Base-by-base conservation (phyloP, 352 stramenopile genomes). In the Nothophytophthora sp. region DNA sequence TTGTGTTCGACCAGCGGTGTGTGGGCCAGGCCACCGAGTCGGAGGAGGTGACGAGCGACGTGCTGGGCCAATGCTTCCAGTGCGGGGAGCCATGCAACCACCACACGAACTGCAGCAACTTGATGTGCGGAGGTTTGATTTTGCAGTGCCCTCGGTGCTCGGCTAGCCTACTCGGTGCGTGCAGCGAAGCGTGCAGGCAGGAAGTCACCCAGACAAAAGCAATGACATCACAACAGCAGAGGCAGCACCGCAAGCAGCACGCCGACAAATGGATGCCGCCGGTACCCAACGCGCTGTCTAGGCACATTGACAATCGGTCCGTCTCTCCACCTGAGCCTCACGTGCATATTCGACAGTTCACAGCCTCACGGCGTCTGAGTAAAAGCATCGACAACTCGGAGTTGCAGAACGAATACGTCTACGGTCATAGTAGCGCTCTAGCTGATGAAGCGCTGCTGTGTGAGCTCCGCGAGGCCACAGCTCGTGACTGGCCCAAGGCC, bases 81-180 rank as follows among this genome's bases (percentile, higher is more conserved):
- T 78, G 71, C 18, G 67, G 67, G 8, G 50, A 40, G 41, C 67
- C 71, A 5, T 69, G 54, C 37, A 63, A 63, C 27, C 28, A 46
- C n/a, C 47, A 68, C 50, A 50, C 18, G 35, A 69, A 71, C 51
- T 89, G 80, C 60, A 71, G 46, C 43, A 87, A 91, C 38, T 35
- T 73, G 5, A 84, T 89, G 63, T 89, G 77, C 40, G 56, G 70
- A 33, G 72, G 70, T 0, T 54, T 92, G 8, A 73, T 90, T 16
- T 36, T 89, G 8, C 82, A 88, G 25, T 92, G 82, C 46, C 16
- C 25, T 0, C 49, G 57, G 10, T 90, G 82, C 33, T 52, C 67
- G 4, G 23, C 36, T 0, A 52, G 20, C 10, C 76, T 75, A 37
- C 16, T 70, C 16, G 68, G 72, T 18, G 60, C 79, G 10, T 91